Evolutionary conservation across 371 early-diverging fungal species (phyloP).

Genomic region (Basidiobolus meristosporus): DNA sequence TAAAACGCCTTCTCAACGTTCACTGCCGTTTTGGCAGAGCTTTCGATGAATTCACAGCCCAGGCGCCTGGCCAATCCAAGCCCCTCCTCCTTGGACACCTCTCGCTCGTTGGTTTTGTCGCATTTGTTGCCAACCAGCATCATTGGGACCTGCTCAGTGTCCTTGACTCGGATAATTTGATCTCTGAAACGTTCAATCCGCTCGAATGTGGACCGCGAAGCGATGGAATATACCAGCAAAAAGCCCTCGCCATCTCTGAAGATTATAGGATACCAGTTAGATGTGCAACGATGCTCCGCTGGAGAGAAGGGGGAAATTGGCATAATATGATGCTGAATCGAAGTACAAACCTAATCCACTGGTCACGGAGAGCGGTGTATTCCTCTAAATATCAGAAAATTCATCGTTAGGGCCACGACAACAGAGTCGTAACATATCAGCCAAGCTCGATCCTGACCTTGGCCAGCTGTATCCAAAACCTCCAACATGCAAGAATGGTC

Average conservation of each 20-base stretch:
- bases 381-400: conserved; percentile 22
- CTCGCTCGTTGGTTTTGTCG: conserved; percentile 63
- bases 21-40: conserved; percentile 76
- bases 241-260: conserved; percentile 74
- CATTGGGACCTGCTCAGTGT: conserved; percentile 57
- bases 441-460: conserved; percentile 30
- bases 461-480: conserved; percentile 89
- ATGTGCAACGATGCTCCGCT: neutral
- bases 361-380: conserved; percentile 73
- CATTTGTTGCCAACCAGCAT: conserved; percentile 91
- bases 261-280: neutral
- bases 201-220: conserved; percentile 70
- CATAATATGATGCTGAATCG: neutral
- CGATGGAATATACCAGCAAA: conserved; percentile 74
- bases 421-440: conserved; percentile 40
- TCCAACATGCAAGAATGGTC: conserved; percentile 83
- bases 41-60: conserved; percentile 65
- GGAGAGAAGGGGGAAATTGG: neutral
- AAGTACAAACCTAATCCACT: conserved; percentile 65
- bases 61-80: conserved; percentile 54
- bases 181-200: conserved; percentile 59
- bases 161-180: conserved; percentile 74
- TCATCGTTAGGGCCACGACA: conserved; percentile 19
- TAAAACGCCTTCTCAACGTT: conserved; percentile 70
- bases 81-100: too few species aligned